These are phyloP conservation scores for Discostella pseudostelligera DNA, from an alignment of 108 stramenopile species.

Conservation along the genomic window DNA sequence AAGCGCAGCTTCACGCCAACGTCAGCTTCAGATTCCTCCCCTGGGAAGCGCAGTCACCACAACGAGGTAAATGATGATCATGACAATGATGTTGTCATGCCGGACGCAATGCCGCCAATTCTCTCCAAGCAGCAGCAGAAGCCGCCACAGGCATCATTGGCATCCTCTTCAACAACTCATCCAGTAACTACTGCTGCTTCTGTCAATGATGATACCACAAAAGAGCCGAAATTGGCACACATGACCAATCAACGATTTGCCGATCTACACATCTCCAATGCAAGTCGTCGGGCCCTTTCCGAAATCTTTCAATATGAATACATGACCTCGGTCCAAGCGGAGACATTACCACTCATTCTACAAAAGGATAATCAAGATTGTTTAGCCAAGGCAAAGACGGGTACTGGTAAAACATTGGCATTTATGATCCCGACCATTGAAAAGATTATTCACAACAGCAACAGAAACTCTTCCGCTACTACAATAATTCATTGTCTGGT, in stretches of 20 bases:
- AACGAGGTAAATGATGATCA: not conserved
- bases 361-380: conserved; percentile 25
- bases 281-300: conserved; percentile 53
- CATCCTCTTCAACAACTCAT: no score
- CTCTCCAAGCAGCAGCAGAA: not conserved
- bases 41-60: conserved; percentile 1
- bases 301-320: conserved; percentile 67
- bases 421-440: conserved; percentile 88
- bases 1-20: not conserved
- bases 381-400: conserved; percentile 84
- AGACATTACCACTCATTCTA: conserved; percentile 62
- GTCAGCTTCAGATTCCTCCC: not conserved
- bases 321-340: conserved; percentile 83
- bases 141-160: not conserved
- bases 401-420: conserved; percentile 89
- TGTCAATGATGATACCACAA: no score
- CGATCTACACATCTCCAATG: conserved; percentile 36
- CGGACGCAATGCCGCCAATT: not conserved
- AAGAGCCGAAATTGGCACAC: conserved; percentile 11
- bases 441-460: conserved; percentile 55
- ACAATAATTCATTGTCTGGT: conserved; percentile 75
- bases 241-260: conserved; percentile 47
- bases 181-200: no score
- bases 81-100: not conserved
- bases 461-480: conserved; percentile 1